Evolutionary conservation across 2,329 filamentous ascomycete species (phyloP).

Genomic region (Ceratocystis diversiconidia): DNA sequence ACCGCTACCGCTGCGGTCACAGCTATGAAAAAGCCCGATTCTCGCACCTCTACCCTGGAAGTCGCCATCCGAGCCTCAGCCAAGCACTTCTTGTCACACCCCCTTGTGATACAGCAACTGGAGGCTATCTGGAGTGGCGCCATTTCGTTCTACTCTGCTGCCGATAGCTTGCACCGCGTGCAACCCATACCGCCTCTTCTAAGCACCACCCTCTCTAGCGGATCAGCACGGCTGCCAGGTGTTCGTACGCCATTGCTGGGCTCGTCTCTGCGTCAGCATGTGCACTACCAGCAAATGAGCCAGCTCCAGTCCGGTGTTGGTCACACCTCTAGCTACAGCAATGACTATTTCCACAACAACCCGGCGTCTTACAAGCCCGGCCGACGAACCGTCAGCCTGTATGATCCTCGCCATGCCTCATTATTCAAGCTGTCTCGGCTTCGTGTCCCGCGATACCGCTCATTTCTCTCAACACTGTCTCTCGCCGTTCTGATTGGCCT

Average conservation of each 20-base stretch:
- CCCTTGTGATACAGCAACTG: conserved; percentile 83
- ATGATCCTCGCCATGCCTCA: conserved; percentile 81
- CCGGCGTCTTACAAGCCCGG: conserved; percentile 23
- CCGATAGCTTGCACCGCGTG: conserved; percentile 64
- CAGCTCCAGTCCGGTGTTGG: neutral
- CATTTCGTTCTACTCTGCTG: conserved; percentile 83
- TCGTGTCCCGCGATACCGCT: conserved; percentile 80
- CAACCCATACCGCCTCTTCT: conserved; percentile 25
- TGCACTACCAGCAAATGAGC: conserved; percentile 12
- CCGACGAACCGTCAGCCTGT: conserved; percentile 67
- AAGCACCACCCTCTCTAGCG: conserved; percentile 2
- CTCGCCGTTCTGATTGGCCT: conserved; percentile 72
- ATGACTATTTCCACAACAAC: conserved; percentile 10
- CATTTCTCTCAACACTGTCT: conserved; percentile 77
- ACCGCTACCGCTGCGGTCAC: conserved; percentile 29
- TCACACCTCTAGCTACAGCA: conserved; percentile 16
- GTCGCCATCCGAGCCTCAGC: conserved; percentile 85
- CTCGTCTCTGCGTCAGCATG: conserved; percentile 2
- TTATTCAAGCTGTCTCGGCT: conserved; percentile 82
- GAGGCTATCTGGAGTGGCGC: conserved; percentile 95
- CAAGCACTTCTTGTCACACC: conserved; percentile 83
- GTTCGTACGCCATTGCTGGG: conserved; percentile 15
- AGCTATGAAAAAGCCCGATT: conserved; percentile 28
- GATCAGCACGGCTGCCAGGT: conserved; percentile 5
- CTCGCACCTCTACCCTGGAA: conserved; percentile 78